Evolutionary conservation across 129 eudicot genomes (phyloP), one percentile per base, ranked within the genome.

Genomic region (Deinandra increscens): DNA sequence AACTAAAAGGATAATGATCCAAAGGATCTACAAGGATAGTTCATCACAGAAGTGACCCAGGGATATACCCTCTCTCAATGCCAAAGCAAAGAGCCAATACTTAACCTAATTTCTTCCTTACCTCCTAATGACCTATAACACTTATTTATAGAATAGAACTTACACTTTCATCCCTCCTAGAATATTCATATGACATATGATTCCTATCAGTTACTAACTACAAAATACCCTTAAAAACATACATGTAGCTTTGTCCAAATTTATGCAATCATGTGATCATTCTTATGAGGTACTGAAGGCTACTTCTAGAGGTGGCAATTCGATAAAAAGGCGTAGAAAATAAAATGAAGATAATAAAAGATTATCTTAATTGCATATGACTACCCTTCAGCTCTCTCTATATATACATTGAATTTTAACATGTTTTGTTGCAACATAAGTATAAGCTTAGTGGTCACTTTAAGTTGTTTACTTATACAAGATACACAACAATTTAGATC

Each of bases 141-240:
- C n/a, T n/a, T n/a, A n/a, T n/a, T n/a, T n/a, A n/a, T n/a, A n/a
- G n/a, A n/a, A n/a, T n/a, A n/a, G n/a, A n/a, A n/a, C n/a, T n/a
- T n/a, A n/a, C n/a, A n/a, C n/a, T n/a, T n/a, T n/a, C n/a, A n/a
- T n/a, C n/a, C n/a, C n/a, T n/a, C n/a, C n/a, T n/a, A n/a, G n/a
- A n/a, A n/a, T n/a, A n/a, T n/a, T n/a, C n/a, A n/a, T n/a, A n/a
- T n/a, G n/a, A n/a, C n/a, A n/a, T n/a, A n/a, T n/a, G n/a, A n/a
- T n/a, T n/a, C n/a, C n/a, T n/a, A n/a, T n/a, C n/a, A n/a, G n/a
- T n/a, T n/a, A n/a, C 51, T 61, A 65, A 41, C 49, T 70, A 7
- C 46, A 37, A 58, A 39, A 23, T 31, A 42, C 53, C 31, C 58
- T 17, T 74, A 33, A 39, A 75, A 43, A 37, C 70, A 26, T 26